Evolutionary conservation across 305 asterid genomes (phyloP).

Genomic region (Fraxinus nigra): DNA sequence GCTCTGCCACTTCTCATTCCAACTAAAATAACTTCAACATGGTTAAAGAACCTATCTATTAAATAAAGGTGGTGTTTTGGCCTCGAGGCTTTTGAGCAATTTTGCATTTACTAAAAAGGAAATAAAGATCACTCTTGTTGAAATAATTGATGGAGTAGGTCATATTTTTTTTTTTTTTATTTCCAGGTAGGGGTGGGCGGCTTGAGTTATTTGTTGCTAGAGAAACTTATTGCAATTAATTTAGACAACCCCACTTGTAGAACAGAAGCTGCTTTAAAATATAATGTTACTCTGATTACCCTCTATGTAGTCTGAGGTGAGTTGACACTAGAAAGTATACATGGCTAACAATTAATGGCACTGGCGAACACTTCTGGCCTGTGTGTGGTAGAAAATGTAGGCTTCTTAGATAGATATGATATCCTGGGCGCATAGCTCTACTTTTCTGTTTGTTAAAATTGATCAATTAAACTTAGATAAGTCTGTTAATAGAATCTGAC

Average conservation of each 20-base stretch:
- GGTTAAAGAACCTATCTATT: not conserved
- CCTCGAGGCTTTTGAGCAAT: not conserved
- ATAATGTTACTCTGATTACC: not conserved
- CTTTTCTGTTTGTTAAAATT: not conserved
- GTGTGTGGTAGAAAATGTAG: not conserved
- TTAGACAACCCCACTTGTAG: not conserved
- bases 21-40: not conserved
- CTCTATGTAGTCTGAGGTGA: not conserved
- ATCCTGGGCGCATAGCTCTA: not conserved
- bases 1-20: conserved; percentile 1
- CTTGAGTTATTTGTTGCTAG: not conserved
- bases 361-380: not conserved
- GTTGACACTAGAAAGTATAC: not conserved
- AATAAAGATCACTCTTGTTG: not conserved
- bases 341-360: not conserved
- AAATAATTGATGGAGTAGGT: not conserved
- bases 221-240: not conserved
- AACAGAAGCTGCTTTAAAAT: not conserved
- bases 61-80: not conserved
- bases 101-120: not conserved
- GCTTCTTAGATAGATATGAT: not conserved
- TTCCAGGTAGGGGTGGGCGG: not conserved
- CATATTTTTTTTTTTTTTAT: not conserved
- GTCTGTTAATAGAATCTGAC: not conserved
- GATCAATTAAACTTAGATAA: not conserved